Percentiles rank a stretch among this genome's conserved stretches.
These are phyloP conservation scores for Neonectria hederae DNA, from an alignment of 2,329 filamentous ascomycete species.

Conservation along the genomic window DNA sequence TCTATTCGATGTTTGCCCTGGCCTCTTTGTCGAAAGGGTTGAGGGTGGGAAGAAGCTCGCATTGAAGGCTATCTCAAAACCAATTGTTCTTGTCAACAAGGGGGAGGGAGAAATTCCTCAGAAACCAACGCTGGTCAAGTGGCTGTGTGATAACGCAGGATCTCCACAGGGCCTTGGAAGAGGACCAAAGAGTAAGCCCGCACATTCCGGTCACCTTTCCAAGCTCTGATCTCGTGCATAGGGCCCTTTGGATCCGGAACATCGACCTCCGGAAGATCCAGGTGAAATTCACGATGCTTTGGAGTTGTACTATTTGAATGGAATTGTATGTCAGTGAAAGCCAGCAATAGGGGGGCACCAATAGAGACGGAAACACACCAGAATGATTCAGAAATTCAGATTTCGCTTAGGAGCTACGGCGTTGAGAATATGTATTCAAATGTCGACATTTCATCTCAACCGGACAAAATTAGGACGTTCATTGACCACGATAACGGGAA, in stretches of 20 bases:
- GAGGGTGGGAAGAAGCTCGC: constrained; percentile 46
- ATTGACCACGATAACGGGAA: constrained; percentile 45
- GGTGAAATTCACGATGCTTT: constrained; percentile 22
- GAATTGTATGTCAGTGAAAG: constrained; percentile 19
- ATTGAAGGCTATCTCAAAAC: constrained; percentile 46
- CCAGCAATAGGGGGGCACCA: constrained; percentile 3
- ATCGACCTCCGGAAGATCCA: constrained; percentile 31
- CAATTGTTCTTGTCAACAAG: constrained; percentile 47
- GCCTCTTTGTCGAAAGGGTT: constrained; percentile 50
- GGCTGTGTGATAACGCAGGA: constrained; percentile 45
- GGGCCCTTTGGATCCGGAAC: constrained; percentile 33
- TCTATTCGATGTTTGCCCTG: constrained; percentile 50
- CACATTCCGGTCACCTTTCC: constrained; percentile 24
- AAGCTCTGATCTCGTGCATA: constrained; percentile 44
- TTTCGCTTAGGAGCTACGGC: constrained; percentile 18
- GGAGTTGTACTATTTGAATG: background rate
- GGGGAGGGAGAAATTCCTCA: constrained; percentile 41
- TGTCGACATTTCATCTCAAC: constrained; percentile 32
- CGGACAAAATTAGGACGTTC: constrained; percentile 35
- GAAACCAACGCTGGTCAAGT: constrained; percentile 47
- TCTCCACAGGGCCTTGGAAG: constrained; percentile 28
- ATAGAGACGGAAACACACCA: constrained; percentile 22
- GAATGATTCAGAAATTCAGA: constrained; percentile 27
- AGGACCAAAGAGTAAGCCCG: constrained; percentile 44
- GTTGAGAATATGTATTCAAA: constrained; percentile 28